Percentiles rank a stretch among this genome's conserved stretches.
Evolutionary conservation across 2,329 filamentous ascomycete genomes (phyloP).

Genomic region (Diaporthe sp.): DNA sequence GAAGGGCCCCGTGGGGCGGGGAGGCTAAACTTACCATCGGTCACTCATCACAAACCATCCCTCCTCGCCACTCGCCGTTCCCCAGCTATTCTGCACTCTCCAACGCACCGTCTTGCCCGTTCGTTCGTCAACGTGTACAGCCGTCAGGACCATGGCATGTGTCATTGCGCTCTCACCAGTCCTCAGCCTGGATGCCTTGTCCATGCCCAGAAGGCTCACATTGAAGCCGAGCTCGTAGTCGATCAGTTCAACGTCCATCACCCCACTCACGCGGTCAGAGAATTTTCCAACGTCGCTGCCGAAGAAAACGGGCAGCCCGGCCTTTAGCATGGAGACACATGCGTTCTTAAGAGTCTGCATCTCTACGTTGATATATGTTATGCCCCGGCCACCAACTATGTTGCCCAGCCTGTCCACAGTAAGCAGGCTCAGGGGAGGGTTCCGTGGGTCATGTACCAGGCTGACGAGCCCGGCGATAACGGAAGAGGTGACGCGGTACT

Average conservation of each 20-base stretch:
- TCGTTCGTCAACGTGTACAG: slow-evolving; percentile 80
- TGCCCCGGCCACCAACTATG: slow-evolving; percentile 79
- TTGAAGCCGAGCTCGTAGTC: slow-evolving; percentile 91
- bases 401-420: slow-evolving; percentile 87
- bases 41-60: slow-evolving; percentile 95
- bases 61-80: slow-evolving; percentile 75
- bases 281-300: slow-evolving; percentile 90
- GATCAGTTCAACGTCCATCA: slow-evolving; percentile 84
- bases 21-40: slow-evolving; percentile 61
- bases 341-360: slow-evolving; percentile 80
- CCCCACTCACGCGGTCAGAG: slow-evolving; percentile 74
- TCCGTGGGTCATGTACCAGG: slow-evolving; percentile 87
- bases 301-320: slow-evolving; percentile 88
- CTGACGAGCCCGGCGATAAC: slow-evolving; percentile 81
- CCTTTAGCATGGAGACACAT: slow-evolving; percentile 82
- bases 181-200: slow-evolving; percentile 80
- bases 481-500: slow-evolving; percentile 70
- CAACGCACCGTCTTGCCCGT: slow-evolving; percentile 78
- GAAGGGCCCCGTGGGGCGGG: not conserved
- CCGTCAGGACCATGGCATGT: slow-evolving; percentile 92
- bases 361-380: slow-evolving; percentile 88
- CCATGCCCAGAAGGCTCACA: slow-evolving; percentile 78
- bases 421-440: slow-evolving; percentile 79
- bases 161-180: slow-evolving; percentile 88
- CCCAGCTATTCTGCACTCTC: slow-evolving; percentile 92